Base-by-base conservation (phyloP, 129 eudicot genomes). In the Tagetes erecta region DNA sequence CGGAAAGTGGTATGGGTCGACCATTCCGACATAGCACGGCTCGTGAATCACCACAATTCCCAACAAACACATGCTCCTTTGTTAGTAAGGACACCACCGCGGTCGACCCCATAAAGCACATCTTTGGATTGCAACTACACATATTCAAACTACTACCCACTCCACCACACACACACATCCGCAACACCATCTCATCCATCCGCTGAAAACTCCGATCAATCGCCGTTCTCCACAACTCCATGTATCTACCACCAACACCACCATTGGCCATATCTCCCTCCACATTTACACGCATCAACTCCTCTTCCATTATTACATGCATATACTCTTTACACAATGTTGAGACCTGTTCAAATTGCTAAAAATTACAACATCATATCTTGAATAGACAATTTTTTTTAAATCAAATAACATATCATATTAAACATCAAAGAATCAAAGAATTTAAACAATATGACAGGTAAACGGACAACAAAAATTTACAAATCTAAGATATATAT, bases 21-120 rank as follows among this genome's bases (percentile, higher is more conserved):
- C 82, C 80, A 14, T 57, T 73, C 37, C 92, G 86, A 51, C 74
- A 72, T 4, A 87, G 84, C 13, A 86, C 81, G 64, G 88, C 88
- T 1, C 84, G 82, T 8, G 91, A 86, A 40, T 81, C 88, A 1
- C 91, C 88, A 35, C 88, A 81, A 20, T 87, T 84, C 1, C 81
- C 88, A 2, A 81, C 88, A 34, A 84, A 60, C 7, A 84, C 73
- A 52, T 75, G 44, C 0, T 68, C 64, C 4, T 56, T 44, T 0
- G 84, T 76, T 8, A 84, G 5, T 10, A 87, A 31, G n/a, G 84
- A 79, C 53, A 84, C 86, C 56, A 80, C 79, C 42, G 83, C 88
- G 8, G 91, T 86, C 47, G 88, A 70, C 1, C 91, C 91, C n/a
- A 71, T 14, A 46, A 77, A 68, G 5, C 74, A 11, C n/a, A 34